phyloP scores from a whole-genome alignment of 805 yeast species.

The Saturnispora galanensis region DNA sequence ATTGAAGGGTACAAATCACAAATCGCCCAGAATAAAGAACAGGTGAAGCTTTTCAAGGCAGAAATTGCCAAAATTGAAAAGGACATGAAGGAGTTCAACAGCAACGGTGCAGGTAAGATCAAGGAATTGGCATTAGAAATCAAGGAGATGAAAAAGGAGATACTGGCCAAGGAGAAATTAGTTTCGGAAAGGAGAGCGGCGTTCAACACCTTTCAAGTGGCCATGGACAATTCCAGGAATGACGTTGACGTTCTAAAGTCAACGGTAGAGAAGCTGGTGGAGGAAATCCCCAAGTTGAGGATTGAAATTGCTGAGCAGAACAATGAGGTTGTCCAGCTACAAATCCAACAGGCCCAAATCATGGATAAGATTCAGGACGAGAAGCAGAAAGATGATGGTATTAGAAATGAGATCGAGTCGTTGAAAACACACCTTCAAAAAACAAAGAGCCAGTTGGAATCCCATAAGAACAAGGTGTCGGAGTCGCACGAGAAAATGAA shows the following conservation, averaged over 20 bases:
- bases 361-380: constrained; percentile 40
- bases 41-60: constrained; percentile 29
- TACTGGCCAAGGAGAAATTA: constrained; percentile 28
- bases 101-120: constrained; percentile 73
- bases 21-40: constrained; percentile 31
- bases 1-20: constrained; percentile 37
- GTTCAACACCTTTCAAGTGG: constrained; percentile 59
- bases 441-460: constrained; percentile 39
- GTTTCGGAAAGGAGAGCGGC: constrained; percentile 39
- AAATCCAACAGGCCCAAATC: constrained; percentile 20
- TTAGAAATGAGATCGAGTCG: constrained; percentile 69
- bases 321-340: constrained; percentile 22
- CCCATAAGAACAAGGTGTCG: constrained; percentile 34
- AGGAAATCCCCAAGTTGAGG: constrained; percentile 28
- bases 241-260: constrained; percentile 44
- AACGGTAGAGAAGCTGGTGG: constrained; percentile 29
- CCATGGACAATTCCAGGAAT: constrained; percentile 52
- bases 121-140: constrained; percentile 52
- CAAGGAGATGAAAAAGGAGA: constrained; percentile 28
- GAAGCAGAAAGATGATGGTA: constrained; percentile 48
- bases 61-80: constrained; percentile 50
- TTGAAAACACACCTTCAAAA: constrained; percentile 37
- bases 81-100: constrained; percentile 75
- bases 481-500: constrained; percentile 24
- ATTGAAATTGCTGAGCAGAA: constrained; percentile 20